Percentiles rank a stretch among this genome's conserved stretches.
Conservation (phyloP, 371 early-diverging fungal species). For the Mucor velutinosus region DNA sequence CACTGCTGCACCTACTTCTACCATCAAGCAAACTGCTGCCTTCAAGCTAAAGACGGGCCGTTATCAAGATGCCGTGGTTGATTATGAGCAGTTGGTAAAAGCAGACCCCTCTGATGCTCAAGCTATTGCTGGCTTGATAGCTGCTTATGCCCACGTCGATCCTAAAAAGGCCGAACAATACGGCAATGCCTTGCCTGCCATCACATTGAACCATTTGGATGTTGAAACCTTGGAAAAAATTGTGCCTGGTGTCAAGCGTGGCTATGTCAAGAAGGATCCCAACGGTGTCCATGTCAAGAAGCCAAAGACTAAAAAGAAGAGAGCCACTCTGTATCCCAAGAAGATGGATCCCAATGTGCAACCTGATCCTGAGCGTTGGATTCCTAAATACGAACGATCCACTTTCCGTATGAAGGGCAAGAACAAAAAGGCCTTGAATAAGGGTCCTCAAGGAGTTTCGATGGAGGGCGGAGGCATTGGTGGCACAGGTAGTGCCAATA, state of each 20-base stretch:
- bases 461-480: conserved; percentile 71
- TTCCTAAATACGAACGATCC: conserved; percentile 71
- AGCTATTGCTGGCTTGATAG: conserved; percentile 71
- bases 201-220: conserved; percentile 48
- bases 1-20: conserved; percentile 37
- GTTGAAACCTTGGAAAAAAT: conserved; percentile 55
- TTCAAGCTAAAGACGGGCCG: conserved; percentile 68
- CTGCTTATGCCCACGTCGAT: conserved; percentile 69
- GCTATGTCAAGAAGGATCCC: conserved; percentile 55
- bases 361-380: conserved; percentile 81
- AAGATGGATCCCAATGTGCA: conserved; percentile 47
- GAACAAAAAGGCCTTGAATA: conserved; percentile 53
- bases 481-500: conserved; percentile 73
- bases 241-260: conserved; percentile 69
- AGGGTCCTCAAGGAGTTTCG: conserved; percentile 63
- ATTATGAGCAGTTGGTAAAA: conserved; percentile 71
- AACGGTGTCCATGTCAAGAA: conserved; percentile 30
- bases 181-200: conserved; percentile 56
- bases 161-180: conserved; percentile 73
- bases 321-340: conserved; percentile 67
- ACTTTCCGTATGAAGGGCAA: conserved; percentile 59
- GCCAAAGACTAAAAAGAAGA: conserved; percentile 61
- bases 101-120: conserved; percentile 69
- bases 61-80: conserved; percentile 66
- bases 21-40: conserved; percentile 69